Evolutionary conservation across 2,329 filamentous ascomycete genomes (phyloP), one percentile per base, ranked within the genome.

Genomic region (Sordariomycetes sp.): DNA sequence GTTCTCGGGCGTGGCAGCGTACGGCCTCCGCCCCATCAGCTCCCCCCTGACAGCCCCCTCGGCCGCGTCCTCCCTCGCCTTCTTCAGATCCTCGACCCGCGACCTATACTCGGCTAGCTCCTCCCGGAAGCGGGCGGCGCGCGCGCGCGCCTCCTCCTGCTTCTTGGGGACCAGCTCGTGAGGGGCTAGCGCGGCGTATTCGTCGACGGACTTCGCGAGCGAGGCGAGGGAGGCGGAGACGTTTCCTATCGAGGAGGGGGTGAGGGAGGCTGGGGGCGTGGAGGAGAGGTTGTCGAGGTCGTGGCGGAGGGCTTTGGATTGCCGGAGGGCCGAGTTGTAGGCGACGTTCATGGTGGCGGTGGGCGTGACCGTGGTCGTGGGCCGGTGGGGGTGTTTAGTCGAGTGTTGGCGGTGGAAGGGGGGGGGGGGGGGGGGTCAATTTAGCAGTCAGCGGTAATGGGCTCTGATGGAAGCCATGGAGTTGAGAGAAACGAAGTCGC

Each of bases 151-250:
- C 67, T 97, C 96, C 60, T 94, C 86, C 64, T 95, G 89, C 72
- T 97, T 99, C 59, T 89, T 86, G 4, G 87, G 81, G 58, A 95
- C 91, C 35, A 96, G 82, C 70, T 99, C 94, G 65, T 92, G 88
- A 62, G 89, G 88, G 1, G 91, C 87, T 34, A 95, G 82, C 57
- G 81, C 80, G 65, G 87, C 83, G 76, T 99, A 99, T 68, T 96
- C 91, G 73, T 96, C 91, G 62, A 99, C 79, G 1, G 90, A 95
- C 60, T 94, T 89, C 53, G 87, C 82, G 70, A 99, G 90, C 59
- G 90, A 72, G 51, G 87, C 84, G 34, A 95, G 74, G 15, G 88
- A 88, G 22, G 84, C 86, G n/a, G 86, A 86, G 62, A 90, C 82
- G 70, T 90, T 87, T 66, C 86, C 86, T 70, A 77, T 66, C 60